Base-by-base conservation (phyloP, 1,284 basidiomycete species). In the Rhizopogon hawkerae region DNA sequence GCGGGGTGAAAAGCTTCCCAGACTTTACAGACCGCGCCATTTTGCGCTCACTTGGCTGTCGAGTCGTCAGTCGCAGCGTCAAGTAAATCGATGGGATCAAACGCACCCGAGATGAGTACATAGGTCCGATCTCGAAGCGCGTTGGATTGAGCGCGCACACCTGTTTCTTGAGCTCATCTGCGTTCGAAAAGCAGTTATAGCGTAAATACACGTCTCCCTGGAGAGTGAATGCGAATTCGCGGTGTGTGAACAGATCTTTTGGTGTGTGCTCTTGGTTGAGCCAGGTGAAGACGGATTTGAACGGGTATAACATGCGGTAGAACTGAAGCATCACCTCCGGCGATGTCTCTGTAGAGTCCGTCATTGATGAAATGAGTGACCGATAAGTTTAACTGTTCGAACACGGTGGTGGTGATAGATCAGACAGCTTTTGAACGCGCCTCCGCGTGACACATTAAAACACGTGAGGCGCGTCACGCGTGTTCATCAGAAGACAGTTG, bases 141-240 rank as follows among this genome's bases (percentile, higher is more conserved):
- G 85, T 84, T 0, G 93, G 93, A 56, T 88, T 92, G 41, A 91
- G 72, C 24, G 83, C 68, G 51, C 89, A 77, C 2, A 93, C 81
- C 65, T 97, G 89, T 60, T 89, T 89, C 71, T 97, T 96, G 62
- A 98, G 82, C 51, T 98, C 95, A 5, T 96, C 92, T 2, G 78
- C 77, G 23, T 76, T 83, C 31, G 73, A 74, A 67, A 96, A 98
- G 3, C 91, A 96, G 64, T 96, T 88, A 75, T 98, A 98, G 8
- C 95, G 87, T 49, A 98, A 75, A 66, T 98, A 98, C 3, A 91
- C 84, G 58, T 98, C 94, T 52, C 88, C 89, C 47, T 79, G 79
- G 11, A 99, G 79, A 1, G 94, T 97, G 64, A 97, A 95, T n/a
- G 95, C 88, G 65, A 98, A 96, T 67, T 98, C 95, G 62, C 95